Evolutionary conservation across 352 stramenopile genomes (phyloP).

Genomic region (Globisporangium solare): DNA sequence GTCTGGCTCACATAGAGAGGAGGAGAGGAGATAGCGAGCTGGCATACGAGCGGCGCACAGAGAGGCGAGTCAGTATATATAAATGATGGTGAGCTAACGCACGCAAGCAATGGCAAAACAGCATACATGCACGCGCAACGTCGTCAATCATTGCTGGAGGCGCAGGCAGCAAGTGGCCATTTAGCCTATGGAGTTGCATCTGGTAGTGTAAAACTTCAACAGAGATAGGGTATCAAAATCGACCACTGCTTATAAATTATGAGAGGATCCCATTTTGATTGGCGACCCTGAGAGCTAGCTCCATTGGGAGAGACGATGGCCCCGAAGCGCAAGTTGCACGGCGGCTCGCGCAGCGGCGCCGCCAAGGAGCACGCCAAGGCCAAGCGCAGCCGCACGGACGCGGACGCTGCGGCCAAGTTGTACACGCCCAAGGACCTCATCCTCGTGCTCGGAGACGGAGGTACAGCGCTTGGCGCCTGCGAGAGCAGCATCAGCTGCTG

Average conservation of each 20-base stretch:
- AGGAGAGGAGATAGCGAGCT: background rate
- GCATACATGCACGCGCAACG: too few species aligned
- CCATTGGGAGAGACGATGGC: constrained; percentile 9
- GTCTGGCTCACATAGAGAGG: constrained; percentile 79
- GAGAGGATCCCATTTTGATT: constrained; percentile 18
- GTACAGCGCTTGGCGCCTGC: constrained; percentile 12
- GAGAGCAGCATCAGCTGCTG: background rate
- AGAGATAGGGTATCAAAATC: background rate
- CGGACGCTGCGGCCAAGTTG: constrained; percentile 18
- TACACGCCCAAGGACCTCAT: constrained; percentile 56
- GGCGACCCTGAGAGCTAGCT: constrained; percentile 2
- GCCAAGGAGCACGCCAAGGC: constrained; percentile 2
- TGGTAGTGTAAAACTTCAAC: too few species aligned
- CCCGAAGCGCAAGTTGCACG: constrained; percentile 31
- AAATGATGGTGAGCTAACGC: too few species aligned
- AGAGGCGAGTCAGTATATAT: background rate
- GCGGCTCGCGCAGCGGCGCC: constrained; percentile 12
- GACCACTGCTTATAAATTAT: background rate
- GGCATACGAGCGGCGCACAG: background rate
- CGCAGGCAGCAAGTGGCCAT: too few species aligned
- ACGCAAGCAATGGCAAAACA: too few species aligned
- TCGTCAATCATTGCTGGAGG: too few species aligned
- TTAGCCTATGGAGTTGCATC: too few species aligned
- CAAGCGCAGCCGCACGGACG: constrained; percentile 25
- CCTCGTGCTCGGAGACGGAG: constrained; percentile 75